These are phyloP conservation scores for Clonostachys sp. DNA, from an alignment of 2,329 filamentous ascomycete species.

Conservation along the genomic window DNA sequence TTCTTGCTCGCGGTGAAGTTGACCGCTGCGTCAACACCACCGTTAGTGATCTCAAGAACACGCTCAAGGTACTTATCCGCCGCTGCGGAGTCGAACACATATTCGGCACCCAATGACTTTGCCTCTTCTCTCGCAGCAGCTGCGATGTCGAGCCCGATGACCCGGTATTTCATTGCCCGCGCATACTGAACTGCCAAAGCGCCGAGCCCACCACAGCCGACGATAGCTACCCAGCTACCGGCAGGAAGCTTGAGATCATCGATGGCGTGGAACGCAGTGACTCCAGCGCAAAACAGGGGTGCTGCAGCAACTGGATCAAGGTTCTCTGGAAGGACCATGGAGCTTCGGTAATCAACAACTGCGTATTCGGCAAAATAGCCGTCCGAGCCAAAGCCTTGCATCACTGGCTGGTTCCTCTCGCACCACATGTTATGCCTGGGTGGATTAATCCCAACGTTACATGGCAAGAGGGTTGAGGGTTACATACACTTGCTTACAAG, in stretches of 20 bases:
- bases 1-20: conserved; percentile 4
- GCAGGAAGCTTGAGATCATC: conserved; percentile 5
- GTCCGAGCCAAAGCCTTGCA: conserved; percentile 14
- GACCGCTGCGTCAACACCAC: conserved; percentile 2
- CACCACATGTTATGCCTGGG: conserved; percentile 9
- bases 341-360: conserved; percentile 13
- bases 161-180: conserved; percentile 13
- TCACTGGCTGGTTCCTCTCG: conserved; percentile 9
- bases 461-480: background rate
- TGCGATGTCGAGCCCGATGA: conserved; percentile 14
- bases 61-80: background rate
- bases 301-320: conserved; percentile 12
- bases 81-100: conserved; percentile 1
- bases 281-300: conserved; percentile 19
- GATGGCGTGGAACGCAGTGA: conserved; percentile 14
- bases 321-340: conserved; percentile 13
- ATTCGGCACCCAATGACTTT: conserved; percentile 1
- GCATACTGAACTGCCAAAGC: conserved; percentile 14
- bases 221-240: conserved; percentile 13
- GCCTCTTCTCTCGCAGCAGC: conserved; percentile 8
- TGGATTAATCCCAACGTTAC: background rate
- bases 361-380: conserved; percentile 19
- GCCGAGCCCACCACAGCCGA: conserved; percentile 17
- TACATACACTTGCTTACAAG: background rate
- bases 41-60: background rate